Evolutionary conservation across 2,329 filamentous ascomycete genomes (phyloP).

Genomic region (Ilyonectria robusta): DNA sequence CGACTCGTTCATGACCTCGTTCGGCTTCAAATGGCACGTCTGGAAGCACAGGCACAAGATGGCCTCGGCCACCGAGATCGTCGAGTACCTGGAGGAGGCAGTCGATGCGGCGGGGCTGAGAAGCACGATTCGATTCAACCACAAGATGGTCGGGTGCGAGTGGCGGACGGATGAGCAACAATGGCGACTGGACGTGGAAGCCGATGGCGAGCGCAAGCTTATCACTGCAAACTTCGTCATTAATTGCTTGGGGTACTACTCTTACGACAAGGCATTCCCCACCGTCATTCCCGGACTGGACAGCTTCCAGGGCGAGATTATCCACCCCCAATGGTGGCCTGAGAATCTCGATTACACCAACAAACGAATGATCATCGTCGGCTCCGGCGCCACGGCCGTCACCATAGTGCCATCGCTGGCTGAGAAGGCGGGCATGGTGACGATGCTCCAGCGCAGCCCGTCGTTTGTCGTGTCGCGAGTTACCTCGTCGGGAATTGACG

Average conservation of each 20-base stretch:
- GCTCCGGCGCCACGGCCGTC: constrained; percentile 84
- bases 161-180: constrained; percentile 70
- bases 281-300: constrained; percentile 76
- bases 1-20: constrained; percentile 73
- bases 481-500: constrained; percentile 55
- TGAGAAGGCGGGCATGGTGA: constrained; percentile 75
- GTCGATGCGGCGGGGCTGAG: constrained; percentile 66
- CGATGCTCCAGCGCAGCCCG: constrained; percentile 86
- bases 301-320: constrained; percentile 73
- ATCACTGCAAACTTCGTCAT: constrained; percentile 69
- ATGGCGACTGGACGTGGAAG: constrained; percentile 67
- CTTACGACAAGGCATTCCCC: constrained; percentile 75
- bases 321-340: constrained; percentile 86
- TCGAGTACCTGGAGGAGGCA: constrained; percentile 67
- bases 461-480: constrained; percentile 75
- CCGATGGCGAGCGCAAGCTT: constrained; percentile 40
- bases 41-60: constrained; percentile 72
- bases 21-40: constrained; percentile 79
- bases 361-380: constrained; percentile 81
- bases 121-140: constrained; percentile 66
- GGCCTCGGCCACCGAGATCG: constrained; percentile 66
- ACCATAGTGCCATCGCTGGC: constrained; percentile 81
- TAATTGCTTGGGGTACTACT: constrained; percentile 78
- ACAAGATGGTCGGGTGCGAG: constrained; percentile 62
- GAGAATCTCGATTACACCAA: constrained; percentile 74